phyloP scores from a whole-genome alignment of 306 rosid genomes.

The Castanospermum australe region DNA sequence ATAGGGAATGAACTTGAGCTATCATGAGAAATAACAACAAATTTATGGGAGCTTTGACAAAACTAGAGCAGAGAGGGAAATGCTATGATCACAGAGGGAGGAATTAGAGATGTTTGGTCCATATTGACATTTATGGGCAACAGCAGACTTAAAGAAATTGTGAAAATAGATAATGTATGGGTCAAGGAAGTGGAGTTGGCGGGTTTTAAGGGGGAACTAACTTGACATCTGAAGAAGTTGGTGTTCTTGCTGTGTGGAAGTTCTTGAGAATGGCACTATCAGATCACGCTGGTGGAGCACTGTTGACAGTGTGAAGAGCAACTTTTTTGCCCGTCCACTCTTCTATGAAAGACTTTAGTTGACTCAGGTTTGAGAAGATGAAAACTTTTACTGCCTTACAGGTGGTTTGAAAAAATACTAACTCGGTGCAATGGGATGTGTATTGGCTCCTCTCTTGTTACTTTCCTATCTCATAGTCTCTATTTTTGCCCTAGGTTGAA shows the following conservation, averaged over 20 bases:
- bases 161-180: not conserved
- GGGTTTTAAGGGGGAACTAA: not conserved
- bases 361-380: too few relatives aligned
- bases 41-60: not conserved
- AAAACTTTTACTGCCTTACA: too few relatives aligned
- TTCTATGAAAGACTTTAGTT: not conserved
- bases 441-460: too few relatives aligned
- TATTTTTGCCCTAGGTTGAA: too few relatives aligned
- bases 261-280: not conserved
- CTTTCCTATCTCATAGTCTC: too few relatives aligned
- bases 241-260: not conserved
- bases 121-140: not conserved
- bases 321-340: not conserved
- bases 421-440: too few relatives aligned
- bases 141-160: not conserved
- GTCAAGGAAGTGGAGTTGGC: not conserved
- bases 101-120: not conserved
- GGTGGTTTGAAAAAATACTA: too few relatives aligned
- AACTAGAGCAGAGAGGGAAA: not conserved
- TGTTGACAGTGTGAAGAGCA: not conserved
- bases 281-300: not conserved
- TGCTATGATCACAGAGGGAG: not conserved
- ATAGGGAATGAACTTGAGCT: not conserved
- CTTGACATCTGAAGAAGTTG: not conserved
- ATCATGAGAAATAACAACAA: not conserved